Evolutionary conservation across 2,329 filamentous ascomycete species (phyloP).

Genomic region (Fusarium falciforme): DNA sequence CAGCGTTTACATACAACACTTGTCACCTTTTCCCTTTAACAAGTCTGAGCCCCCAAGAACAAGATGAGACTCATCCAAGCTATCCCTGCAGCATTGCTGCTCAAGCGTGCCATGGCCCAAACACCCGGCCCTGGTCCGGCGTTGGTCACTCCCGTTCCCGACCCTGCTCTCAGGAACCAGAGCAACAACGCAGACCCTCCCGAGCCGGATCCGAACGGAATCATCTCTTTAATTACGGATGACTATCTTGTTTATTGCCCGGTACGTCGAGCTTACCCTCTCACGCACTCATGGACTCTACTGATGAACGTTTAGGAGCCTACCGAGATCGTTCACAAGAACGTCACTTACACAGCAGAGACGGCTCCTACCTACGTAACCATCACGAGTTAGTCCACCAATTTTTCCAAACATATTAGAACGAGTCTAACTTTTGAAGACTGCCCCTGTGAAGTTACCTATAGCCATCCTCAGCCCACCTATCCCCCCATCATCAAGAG

Average conservation of each 20-base stretch:
- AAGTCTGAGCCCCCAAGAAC: not conserved
- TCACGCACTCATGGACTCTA: not conserved
- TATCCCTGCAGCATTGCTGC: slow-evolving; percentile 12
- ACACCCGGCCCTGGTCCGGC: not conserved
- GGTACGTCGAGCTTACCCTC: slow-evolving; percentile 43
- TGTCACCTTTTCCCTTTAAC: not conserved
- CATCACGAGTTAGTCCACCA: slow-evolving; percentile 54
- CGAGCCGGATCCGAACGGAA: slow-evolving; percentile 15
- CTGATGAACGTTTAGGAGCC: slow-evolving; percentile 34
- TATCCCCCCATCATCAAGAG: slow-evolving; percentile 8
- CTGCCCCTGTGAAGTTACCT: slow-evolving; percentile 59
- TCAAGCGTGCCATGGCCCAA: slow-evolving; percentile 7
- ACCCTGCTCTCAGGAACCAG: not conserved
- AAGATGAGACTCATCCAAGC: slow-evolving; percentile 14
- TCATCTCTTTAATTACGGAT: slow-evolving; percentile 51
- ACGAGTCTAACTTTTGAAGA: slow-evolving; percentile 49
- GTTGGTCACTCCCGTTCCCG: not conserved
- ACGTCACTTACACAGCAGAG: slow-evolving; percentile 56
- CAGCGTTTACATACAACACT: not conserved
- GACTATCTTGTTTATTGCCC: slow-evolving; percentile 58
- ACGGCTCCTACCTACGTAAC: slow-evolving; percentile 56
- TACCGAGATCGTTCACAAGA: slow-evolving; percentile 52
- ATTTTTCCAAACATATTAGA: not conserved
- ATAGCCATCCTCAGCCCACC: slow-evolving; percentile 23
- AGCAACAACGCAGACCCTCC: not conserved